Evolutionary conservation across 2,329 filamentous ascomycete genomes (phyloP).

Genomic region (Cladophialophora exuberans): DNA sequence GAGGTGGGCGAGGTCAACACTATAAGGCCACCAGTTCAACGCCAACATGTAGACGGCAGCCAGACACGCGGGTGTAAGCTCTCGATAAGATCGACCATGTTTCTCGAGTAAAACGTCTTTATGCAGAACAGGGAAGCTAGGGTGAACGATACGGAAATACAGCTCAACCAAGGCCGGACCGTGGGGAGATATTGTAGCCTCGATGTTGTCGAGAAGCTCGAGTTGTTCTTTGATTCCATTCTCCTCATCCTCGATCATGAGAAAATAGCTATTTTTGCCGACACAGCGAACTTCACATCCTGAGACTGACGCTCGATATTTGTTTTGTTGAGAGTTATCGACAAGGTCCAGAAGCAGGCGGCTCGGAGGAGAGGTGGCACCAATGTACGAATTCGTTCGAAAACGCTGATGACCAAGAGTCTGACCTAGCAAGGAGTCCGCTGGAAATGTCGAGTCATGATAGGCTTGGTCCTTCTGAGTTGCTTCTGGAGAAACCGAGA

Average conservation of each 20-base stretch:
- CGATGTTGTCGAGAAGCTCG: constrained; percentile 47
- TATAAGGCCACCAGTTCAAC: constrained; percentile 81
- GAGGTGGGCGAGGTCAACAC: constrained; percentile 31
- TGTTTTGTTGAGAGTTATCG: not conserved
- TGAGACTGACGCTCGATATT: constrained; percentile 3
- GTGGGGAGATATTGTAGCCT: constrained; percentile 74
- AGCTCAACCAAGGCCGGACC: constrained; percentile 74
- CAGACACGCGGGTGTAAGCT: constrained; percentile 75
- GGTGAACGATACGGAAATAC: constrained; percentile 79
- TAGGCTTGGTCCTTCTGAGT: constrained; percentile 4
- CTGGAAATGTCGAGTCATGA: constrained; percentile 7
- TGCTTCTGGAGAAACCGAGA: constrained; percentile 3
- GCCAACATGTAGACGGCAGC: constrained; percentile 79
- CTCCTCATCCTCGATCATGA: constrained; percentile 8
- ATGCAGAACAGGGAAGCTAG: constrained; percentile 80
- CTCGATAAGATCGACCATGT: constrained; percentile 70
- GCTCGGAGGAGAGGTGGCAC: constrained; percentile 3
- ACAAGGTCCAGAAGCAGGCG: constrained; percentile 4
- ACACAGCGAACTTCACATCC: constrained; percentile 10
- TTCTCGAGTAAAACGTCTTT: constrained; percentile 78
- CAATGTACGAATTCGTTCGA: constrained; percentile 8
- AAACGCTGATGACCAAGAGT: constrained; percentile 10
- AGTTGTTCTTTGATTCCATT: constrained; percentile 1
- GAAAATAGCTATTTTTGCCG: constrained; percentile 9
- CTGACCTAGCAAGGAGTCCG: constrained; percentile 6